Percentiles rank a stretch among this genome's conserved stretches.
phyloP scores from a whole-genome alignment of 106 monocot genomes.

The Dioscorea alata region DNA sequence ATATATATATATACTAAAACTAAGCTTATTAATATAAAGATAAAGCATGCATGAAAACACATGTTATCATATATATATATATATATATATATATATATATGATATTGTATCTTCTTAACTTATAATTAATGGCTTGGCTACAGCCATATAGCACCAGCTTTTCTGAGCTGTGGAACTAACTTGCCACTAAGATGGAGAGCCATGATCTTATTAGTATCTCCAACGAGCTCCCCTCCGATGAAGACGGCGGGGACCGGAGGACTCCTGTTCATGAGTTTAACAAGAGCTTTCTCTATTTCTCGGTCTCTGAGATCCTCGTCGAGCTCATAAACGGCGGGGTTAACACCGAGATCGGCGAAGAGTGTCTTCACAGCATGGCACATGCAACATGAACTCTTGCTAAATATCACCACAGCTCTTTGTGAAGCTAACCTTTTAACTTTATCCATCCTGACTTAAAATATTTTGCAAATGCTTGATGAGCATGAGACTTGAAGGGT shows the following conservation, averaged over 20 bases:
- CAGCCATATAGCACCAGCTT: constrained; percentile 33
- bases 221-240: constrained; percentile 36
- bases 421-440: constrained; percentile 31
- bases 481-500: too few species aligned
- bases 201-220: constrained; percentile 23
- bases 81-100: too few species aligned
- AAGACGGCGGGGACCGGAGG: constrained; percentile 35
- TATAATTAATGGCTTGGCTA: neutral
- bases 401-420: constrained; percentile 33
- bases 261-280: constrained; percentile 18
- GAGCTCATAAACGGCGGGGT: constrained; percentile 21
- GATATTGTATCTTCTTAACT: too few species aligned
- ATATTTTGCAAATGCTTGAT: too few species aligned
- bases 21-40: too few species aligned
- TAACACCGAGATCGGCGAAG: constrained; percentile 24
- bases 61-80: too few species aligned
- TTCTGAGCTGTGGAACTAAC: constrained; percentile 24
- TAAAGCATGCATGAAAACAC: too few species aligned
- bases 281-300: constrained; percentile 31
- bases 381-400: constrained; percentile 39
- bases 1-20: too few species aligned
- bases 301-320: constrained; percentile 19
- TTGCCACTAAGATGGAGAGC: constrained; percentile 33
- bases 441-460: constrained; percentile 14
- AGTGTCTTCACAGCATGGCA: constrained; percentile 30